phyloP scores from a whole-genome alignment of 257 asterid species.

The Fraxinus cuspidata region DNA sequence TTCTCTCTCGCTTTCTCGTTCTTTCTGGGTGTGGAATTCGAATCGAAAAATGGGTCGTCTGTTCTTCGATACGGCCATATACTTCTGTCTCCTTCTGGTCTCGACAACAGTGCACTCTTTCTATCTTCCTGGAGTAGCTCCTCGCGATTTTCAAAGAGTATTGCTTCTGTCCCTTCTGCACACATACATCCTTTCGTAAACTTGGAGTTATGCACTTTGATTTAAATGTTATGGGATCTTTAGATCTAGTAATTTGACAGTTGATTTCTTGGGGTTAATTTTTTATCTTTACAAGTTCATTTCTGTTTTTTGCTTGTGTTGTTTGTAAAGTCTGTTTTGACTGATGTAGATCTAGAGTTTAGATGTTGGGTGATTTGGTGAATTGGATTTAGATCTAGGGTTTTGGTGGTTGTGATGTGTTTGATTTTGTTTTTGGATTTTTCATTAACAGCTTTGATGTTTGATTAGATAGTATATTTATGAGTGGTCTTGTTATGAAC shows the following conservation, averaged over 20 bases:
- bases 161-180: constrained; percentile 17
- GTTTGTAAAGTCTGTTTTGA: too few species aligned
- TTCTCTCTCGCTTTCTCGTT: neutral
- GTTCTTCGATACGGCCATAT: constrained; percentile 31
- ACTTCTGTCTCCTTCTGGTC: constrained; percentile 36
- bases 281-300: too few species aligned
- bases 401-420: neutral
- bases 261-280: too few species aligned
- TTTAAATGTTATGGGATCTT: too few species aligned
- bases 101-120: constrained; percentile 44
- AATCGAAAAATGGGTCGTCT: constrained; percentile 38
- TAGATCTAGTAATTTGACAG: too few species aligned
- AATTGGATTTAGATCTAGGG: neutral
- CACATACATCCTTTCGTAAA: neutral
- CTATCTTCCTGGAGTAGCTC: constrained; percentile 73
- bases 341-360: too few species aligned
- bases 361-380: neutral
- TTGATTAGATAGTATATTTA: too few species aligned
- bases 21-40: constrained; percentile 28
- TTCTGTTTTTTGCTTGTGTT: too few species aligned
- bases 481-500: too few species aligned
- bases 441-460: too few species aligned
- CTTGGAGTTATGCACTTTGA: neutral
- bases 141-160: constrained; percentile 63
- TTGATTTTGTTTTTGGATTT: too few species aligned